Conservation (phyloP, 305 asterid species). For the Fraxinus floribunda region DNA sequence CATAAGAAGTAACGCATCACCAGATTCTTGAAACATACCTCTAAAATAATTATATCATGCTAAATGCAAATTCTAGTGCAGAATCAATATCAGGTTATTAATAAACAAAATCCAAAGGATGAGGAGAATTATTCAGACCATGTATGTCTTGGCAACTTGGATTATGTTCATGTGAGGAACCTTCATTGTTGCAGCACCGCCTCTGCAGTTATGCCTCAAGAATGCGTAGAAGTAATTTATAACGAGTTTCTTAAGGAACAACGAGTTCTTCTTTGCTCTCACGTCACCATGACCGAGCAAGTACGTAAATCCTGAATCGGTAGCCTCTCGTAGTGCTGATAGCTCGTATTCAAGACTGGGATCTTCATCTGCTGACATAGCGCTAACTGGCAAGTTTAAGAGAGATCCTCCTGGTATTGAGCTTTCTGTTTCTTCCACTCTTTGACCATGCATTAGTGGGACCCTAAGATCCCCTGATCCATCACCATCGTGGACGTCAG, state of each 20-base stretch:
- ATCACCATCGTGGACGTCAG: slow-evolving; percentile 35
- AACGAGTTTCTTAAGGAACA: slow-evolving; percentile 70
- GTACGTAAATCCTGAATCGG: slow-evolving; percentile 78
- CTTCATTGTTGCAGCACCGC: slow-evolving; percentile 86
- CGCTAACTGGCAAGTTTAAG: slow-evolving; percentile 54
- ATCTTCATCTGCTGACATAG: slow-evolving; percentile 64
- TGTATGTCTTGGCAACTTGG: slow-evolving; percentile 79
- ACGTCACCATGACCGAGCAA: slow-evolving; percentile 84
- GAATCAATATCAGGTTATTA: not conserved
- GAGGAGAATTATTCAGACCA: slow-evolving; percentile 51
- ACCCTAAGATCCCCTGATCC: slow-evolving; percentile 45
- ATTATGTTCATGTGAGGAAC: slow-evolving; percentile 86
- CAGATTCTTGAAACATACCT: not conserved
- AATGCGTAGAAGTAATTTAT: slow-evolving; percentile 86
- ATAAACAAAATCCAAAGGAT: not conserved
- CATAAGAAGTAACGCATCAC: not conserved
- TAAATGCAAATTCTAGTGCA: slow-evolving; percentile 1
- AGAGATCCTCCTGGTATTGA: slow-evolving; percentile 28
- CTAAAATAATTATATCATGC: not conserved
- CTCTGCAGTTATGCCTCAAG: slow-evolving; percentile 91
- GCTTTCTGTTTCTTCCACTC: slow-evolving; percentile 28
- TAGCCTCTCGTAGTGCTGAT: slow-evolving; percentile 72
- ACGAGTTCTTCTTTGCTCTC: slow-evolving; percentile 74
- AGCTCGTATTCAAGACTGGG: slow-evolving; percentile 86
- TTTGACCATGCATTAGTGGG: slow-evolving; percentile 55